Evolutionary conservation across 768 basidiomycete species (phyloP).

Genomic region (Lentinula sp.): DNA sequence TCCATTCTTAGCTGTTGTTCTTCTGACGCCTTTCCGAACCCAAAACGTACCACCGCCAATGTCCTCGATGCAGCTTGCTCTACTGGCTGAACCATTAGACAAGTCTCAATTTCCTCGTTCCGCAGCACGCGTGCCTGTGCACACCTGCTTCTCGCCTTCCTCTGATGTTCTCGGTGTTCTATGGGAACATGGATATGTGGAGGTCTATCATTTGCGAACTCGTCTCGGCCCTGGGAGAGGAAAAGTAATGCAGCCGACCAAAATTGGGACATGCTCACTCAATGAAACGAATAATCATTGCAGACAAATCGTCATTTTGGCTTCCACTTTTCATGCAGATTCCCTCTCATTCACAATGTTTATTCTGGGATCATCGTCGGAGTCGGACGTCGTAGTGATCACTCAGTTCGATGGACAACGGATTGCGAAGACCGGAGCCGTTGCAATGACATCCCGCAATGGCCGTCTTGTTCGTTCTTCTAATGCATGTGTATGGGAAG

Average conservation of each 20-base stretch:
- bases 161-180: conserved; percentile 59
- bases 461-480: conserved; percentile 41
- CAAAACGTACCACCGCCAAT: conserved; percentile 99
- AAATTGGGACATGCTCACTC: conserved; percentile 27
- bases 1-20: conserved; percentile 47
- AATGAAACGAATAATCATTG: conserved; percentile 15
- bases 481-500: conserved; percentile 32
- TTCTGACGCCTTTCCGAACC: conserved; percentile 88
- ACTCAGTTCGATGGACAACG: conserved; percentile 17
- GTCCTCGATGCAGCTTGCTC: conserved; percentile 54
- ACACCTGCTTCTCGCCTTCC: conserved; percentile 54
- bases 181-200: conserved; percentile 63
- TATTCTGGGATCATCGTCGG: conserved; percentile 33
- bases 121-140: conserved; percentile 46
- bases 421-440: neutral
- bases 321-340: conserved; percentile 4
- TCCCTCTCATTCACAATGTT: conserved; percentile 16
- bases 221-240: conserved; percentile 50
- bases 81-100: conserved; percentile 13
- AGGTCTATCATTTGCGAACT: conserved; percentile 67
- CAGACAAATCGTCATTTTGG: conserved; percentile 26
- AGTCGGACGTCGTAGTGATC: conserved; percentile 27
- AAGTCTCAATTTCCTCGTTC: conserved; percentile 12
- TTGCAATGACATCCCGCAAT: conserved; percentile 22
- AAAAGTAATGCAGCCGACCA: conserved; percentile 54